Evolutionary conservation across 805 yeast genomes (phyloP).

Genomic region (Yamadazyma scolyti): DNA sequence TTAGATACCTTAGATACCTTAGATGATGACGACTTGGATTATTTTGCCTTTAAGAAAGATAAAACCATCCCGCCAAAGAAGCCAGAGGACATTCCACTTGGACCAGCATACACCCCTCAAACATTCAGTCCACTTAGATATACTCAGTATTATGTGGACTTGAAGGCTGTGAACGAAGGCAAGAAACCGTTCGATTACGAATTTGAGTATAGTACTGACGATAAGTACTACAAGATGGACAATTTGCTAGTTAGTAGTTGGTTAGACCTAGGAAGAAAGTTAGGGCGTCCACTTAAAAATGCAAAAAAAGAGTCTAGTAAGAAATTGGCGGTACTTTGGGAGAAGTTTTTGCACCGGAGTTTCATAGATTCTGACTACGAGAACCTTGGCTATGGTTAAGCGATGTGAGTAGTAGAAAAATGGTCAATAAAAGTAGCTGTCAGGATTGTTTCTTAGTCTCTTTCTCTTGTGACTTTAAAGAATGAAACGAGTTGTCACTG

Average conservation of each 20-base stretch:
- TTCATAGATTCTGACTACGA: conserved; percentile 67
- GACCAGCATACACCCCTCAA: conserved; percentile 76
- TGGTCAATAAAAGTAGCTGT: background rate
- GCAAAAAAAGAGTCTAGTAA: conserved; percentile 5
- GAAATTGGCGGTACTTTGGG: conserved; percentile 50
- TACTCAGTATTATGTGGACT: conserved; percentile 71
- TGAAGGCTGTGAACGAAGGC: conserved; percentile 44
- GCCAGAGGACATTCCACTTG: conserved; percentile 53
- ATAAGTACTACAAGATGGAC: conserved; percentile 50
- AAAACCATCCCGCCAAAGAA: conserved; percentile 58
- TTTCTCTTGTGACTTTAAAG: no score
- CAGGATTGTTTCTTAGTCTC: no score
- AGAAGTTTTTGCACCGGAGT: conserved; percentile 50
- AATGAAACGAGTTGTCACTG: no score
- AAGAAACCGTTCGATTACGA: conserved; percentile 51
- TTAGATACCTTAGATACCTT: conserved; percentile 24
- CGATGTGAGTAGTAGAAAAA: no score
- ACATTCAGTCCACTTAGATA: conserved; percentile 69
- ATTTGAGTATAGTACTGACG: conserved; percentile 68
- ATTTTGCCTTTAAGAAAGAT: conserved; percentile 35
- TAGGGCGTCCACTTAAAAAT: conserved; percentile 42
- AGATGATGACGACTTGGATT: conserved; percentile 9
- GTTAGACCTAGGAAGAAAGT: conserved; percentile 51
- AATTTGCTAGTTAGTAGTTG: conserved; percentile 60
- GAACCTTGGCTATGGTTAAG: conserved; percentile 42